A percentile compares a stretch with the other conserved stretches of the same genome.
Evolutionary conservation across 768 basidiomycete species (phyloP).

Genomic region (Ramaria rubella): DNA sequence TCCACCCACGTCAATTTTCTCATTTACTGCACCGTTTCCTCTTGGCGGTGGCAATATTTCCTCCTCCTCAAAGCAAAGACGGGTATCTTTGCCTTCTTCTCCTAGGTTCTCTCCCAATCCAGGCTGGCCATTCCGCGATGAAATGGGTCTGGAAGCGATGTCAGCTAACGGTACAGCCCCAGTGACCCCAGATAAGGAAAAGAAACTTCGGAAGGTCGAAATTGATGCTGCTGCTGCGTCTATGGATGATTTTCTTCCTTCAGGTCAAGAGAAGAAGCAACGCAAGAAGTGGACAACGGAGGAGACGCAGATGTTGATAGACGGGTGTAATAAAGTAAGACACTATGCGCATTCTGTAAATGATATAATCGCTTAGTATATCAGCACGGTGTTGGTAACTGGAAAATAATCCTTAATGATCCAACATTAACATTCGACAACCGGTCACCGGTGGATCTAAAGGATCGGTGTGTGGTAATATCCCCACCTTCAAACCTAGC

Average conservation of each 20-base stretch:
- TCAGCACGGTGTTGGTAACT: conserved; percentile 87
- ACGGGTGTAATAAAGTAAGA: conserved; percentile 76
- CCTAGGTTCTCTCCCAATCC: conserved; percentile 49
- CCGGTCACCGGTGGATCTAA: conserved; percentile 87
- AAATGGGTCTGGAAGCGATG: conserved; percentile 53
- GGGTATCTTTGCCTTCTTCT: conserved; percentile 65
- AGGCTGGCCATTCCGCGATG: conserved; percentile 72
- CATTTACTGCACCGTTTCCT: conserved; percentile 54
- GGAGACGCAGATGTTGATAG: conserved; percentile 85
- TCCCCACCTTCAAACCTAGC: not conserved
- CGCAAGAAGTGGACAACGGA: conserved; percentile 81
- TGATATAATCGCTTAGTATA: conserved; percentile 12
- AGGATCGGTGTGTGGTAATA: conserved; percentile 60
- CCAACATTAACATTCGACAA: conserved; percentile 69
- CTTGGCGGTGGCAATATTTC: conserved; percentile 25
- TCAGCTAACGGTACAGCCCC: conserved; percentile 16
- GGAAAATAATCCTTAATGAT: conserved; percentile 87
- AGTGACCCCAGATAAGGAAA: conserved; percentile 42
- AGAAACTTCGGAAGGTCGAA: conserved; percentile 54
- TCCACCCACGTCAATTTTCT: conserved; percentile 45
- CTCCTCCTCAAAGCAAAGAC: conserved; percentile 53
- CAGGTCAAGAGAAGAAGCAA: conserved; percentile 59
- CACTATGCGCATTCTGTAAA: conserved; percentile 3
- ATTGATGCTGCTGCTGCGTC: conserved; percentile 29
- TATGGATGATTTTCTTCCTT: conserved; percentile 20